Conservation (phyloP, 352 stramenopile species). For the Phytopythium montanum region DNA sequence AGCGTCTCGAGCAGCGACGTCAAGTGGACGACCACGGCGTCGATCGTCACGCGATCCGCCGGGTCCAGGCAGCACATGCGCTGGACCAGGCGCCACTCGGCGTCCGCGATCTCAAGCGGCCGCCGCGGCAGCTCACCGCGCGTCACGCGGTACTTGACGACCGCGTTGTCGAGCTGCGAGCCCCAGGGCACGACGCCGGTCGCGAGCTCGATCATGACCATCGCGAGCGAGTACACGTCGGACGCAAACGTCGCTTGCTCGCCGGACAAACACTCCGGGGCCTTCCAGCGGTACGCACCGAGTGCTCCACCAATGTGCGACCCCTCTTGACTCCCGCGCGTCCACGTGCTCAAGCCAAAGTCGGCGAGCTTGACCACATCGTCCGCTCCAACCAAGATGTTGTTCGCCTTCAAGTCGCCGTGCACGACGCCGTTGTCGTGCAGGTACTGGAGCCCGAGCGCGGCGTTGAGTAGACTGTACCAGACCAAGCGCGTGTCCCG, state of each 20-base stretch:
- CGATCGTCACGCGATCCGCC: conserved; percentile 1
- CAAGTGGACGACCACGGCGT: conserved; percentile 1
- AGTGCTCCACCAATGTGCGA: conserved; percentile 7
- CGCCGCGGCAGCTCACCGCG: neutral
- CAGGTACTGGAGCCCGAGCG: conserved; percentile 23
- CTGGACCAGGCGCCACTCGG: conserved; percentile 1
- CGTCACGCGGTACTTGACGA: neutral
- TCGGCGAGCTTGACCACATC: conserved; percentile 26
- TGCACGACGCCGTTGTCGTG: conserved; percentile 31
- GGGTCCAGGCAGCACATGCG: conserved; percentile 1
- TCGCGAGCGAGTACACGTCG: conserved; percentile 9
- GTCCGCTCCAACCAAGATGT: conserved; percentile 29
- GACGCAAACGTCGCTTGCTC: neutral
- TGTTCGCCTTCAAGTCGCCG: conserved; percentile 36
- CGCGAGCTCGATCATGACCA: conserved; percentile 7
- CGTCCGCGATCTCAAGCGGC: neutral
- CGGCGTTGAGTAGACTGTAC: conserved; percentile 23
- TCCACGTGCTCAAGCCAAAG: conserved; percentile 21
- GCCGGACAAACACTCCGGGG: conserved; percentile 18
- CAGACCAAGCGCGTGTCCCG: conserved; percentile 7
- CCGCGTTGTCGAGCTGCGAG: neutral
- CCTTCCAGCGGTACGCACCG: conserved; percentile 27
- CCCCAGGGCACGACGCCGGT: neutral
- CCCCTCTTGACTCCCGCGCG: neutral
- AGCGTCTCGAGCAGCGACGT: conserved; percentile 1